A percentile compares a stretch with the other conserved stretches of the same genome.
These are phyloP conservation scores for Alternaria sp. DNA, from an alignment of 2,329 filamentous ascomycete species.

Conservation along the genomic window DNA sequence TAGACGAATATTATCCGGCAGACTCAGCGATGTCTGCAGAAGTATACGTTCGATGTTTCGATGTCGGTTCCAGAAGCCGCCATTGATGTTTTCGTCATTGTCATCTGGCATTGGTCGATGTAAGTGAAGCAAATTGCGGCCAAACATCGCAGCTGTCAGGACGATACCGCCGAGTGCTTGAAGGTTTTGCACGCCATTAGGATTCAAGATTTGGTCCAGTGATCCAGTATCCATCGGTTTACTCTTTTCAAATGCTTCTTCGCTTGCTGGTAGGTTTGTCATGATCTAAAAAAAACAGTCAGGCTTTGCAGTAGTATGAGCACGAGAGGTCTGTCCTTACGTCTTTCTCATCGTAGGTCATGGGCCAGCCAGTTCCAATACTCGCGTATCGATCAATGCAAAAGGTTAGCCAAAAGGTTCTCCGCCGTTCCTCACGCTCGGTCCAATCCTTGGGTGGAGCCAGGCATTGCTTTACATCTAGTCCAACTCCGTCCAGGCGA, in stretches of 20 bases:
- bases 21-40: constrained; percentile 80
- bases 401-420: constrained; percentile 96
- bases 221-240: constrained; percentile 74
- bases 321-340: constrained; percentile 50
- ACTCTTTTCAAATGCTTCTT: constrained; percentile 84
- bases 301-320: not conserved
- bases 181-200: constrained; percentile 74
- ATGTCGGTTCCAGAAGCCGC: constrained; percentile 95
- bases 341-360: constrained; percentile 90
- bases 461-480: constrained; percentile 93
- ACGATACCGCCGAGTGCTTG: constrained; percentile 81
- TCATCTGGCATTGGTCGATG: constrained; percentile 85
- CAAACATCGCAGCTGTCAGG: constrained; percentile 87
- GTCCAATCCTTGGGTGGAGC: constrained; percentile 90
- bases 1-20: constrained; percentile 82
- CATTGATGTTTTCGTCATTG: constrained; percentile 63
- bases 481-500: constrained; percentile 77
- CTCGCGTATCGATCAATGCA: constrained; percentile 90
- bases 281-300: constrained; percentile 62
- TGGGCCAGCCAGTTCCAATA: constrained; percentile 96
- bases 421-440: constrained; percentile 85
- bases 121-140: constrained; percentile 87
- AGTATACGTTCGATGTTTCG: constrained; percentile 87
- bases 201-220: constrained; percentile 71
- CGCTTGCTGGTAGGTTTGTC: constrained; percentile 82